Evolutionary conservation across 345 rosid species (phyloP), one percentile per base, ranked within the genome.

Genomic region (Dipteronia dyeriana): DNA sequence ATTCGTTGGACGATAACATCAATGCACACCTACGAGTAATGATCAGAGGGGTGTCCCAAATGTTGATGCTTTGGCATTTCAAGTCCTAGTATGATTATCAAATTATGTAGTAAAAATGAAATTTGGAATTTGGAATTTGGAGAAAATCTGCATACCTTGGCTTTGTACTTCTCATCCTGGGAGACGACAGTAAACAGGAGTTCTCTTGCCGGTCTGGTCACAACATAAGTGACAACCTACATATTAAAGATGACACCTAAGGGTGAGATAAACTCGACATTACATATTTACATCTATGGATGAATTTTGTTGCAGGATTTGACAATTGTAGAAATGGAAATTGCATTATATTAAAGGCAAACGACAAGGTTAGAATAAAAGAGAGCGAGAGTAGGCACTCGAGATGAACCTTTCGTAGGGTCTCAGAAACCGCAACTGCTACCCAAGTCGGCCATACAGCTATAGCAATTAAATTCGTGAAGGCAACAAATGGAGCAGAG

Each of bases 161-260:
- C 98, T 86, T 93, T 93, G 85, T 93, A 95, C 84, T 95, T 95
- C 88, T 95, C 98, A 43, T 95, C 98, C 81, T 87, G 90, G 6
- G 98, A 90, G 73, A 93, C 97, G 71, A 95, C 94, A 5, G 98
- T 95, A 82, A 95, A 95, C 65, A 93, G 82, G 67, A 93, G 95
- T 84, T 95, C 98, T 80, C 98, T 90, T 82, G 95, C 96, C 45
- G 98, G 98, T 87, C 91, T 90, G 34, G 94, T 88, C 68, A 93
- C 91, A 74, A 95, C 98, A 79, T 93, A 95, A 3, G 86, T 91
- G 66, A 91, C 92, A 84, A 95, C 93, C 97, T 91, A 85, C 82
- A 76, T 70, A 45, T 51, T 66, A 66, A 65, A 9, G 65, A 75
- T 66, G 59, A 25, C 19, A 22, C 29, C 54, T 17, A 65, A 70